Evolutionary conservation across 2,329 filamentous ascomycete genomes (phyloP), one percentile per base, ranked within the genome.

Genomic region (Ophiocordyceps camponoti-floridani): DNA sequence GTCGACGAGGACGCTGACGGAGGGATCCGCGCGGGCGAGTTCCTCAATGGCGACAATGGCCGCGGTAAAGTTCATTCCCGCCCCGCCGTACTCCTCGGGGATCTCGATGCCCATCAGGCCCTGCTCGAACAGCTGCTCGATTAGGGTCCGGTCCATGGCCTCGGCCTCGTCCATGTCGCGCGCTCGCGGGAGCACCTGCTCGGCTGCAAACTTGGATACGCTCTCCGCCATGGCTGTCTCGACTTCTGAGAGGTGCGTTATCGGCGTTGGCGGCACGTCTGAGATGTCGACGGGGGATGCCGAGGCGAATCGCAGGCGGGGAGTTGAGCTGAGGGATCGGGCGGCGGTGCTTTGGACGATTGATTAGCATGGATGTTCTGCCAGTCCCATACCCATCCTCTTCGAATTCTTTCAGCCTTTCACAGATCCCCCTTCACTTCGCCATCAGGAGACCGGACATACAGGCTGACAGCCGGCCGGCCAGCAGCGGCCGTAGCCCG

Each of bases 81-180:
- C 85, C 48, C 91, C 91, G 48, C 91, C 91, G 59, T 82, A 98
- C 63, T 95, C 88, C 64, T 98, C 91, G 14, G 91, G 89, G 47
- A 98, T 94, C 68, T 98, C 91, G 51, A 98, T 75, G 49, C 87
- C 83, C 91, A 98, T 98, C 43, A 98, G 70, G 0, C 91, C 91
- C 61, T 96, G 88, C 69, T 98, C 91, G 56, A 98, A 98, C 44
- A 94, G 75, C 65, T 91, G 84, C 68, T 94, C 87, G 6, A 98
- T 82, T 8, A 98, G 65, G 1, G 73, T 61, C 0, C 85, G 79
- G 61, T 96, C 91, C 91, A 98, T 96, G 47, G 73, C 65, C 70
- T 98, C 91, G 28, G 82, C 81, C 71, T 98, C 91, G 61, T 98
- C 91, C 91, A 98, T 98, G 16, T 94, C 88, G 47, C 91, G 84